Percentiles rank a stretch among this genome's conserved stretches.
These are phyloP conservation scores for Mrakia gelida DNA, from an alignment of 768 basidiomycete genomes.

Conservation along the genomic window DNA sequence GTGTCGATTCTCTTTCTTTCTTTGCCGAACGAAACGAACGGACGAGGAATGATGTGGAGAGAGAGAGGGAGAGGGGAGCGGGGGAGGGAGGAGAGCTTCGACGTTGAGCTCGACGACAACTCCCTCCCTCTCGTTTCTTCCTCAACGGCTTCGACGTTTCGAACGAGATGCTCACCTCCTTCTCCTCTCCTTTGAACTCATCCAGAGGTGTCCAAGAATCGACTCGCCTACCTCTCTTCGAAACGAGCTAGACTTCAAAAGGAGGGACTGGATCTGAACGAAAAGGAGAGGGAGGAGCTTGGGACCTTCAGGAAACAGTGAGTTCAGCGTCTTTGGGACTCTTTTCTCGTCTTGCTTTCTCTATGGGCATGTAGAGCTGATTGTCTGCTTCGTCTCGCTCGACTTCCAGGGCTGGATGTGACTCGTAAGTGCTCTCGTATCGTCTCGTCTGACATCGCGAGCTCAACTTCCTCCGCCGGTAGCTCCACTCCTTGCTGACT, in stretches of 20 bases:
- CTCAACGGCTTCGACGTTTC: background rate
- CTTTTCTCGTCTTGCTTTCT: background rate
- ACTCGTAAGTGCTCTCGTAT: background rate
- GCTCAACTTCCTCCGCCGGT: background rate
- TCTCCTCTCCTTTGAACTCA: background rate
- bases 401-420: background rate
- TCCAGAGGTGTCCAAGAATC: background rate
- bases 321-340: background rate
- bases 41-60: too few species aligned
- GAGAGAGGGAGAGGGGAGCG: too few species aligned
- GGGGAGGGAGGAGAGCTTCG: too few species aligned
- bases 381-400: too few species aligned
- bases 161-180: background rate
- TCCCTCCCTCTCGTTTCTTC: background rate
- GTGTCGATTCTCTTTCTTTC: background rate
- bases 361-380: too few species aligned
- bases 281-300: background rate
- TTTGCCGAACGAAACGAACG: too few species aligned
- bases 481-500: background rate
- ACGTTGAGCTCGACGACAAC: too few species aligned
- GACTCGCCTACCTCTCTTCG: background rate
- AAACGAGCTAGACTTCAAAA: background rate
- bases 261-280: background rate
- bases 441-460: background rate
- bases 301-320: background rate